These are phyloP conservation scores for Ogataea methanolica DNA, from an alignment of 805 yeast genomes.

Conservation along the genomic window DNA sequence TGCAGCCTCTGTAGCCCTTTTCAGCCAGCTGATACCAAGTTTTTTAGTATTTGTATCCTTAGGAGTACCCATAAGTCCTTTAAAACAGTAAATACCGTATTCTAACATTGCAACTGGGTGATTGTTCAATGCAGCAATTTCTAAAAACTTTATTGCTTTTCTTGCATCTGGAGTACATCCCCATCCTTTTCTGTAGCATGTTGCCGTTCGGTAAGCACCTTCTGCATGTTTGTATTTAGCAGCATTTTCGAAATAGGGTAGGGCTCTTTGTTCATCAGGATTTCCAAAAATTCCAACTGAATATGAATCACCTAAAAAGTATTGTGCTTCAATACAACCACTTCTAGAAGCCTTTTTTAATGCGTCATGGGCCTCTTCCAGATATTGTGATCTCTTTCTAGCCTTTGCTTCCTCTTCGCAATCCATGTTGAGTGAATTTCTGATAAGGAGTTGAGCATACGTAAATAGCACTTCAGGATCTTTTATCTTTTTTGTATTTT, in stretches of 20 bases:
- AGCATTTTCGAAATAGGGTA: conserved; percentile 74
- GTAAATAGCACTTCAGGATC: conserved; percentile 87
- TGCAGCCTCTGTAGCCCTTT: conserved; percentile 81
- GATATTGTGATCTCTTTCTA: conserved; percentile 44
- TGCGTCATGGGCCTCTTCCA: conserved; percentile 63
- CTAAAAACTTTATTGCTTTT: conserved; percentile 75
- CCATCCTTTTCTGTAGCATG: conserved; percentile 89
- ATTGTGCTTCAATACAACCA: conserved; percentile 88
- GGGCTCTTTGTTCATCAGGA: conserved; percentile 73
- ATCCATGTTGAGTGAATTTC: conserved; percentile 20
- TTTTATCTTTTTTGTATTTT: conserved; percentile 77
- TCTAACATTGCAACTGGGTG: conserved; percentile 98
- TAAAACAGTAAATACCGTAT: conserved; percentile 80
- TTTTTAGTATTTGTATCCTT: conserved; percentile 65
- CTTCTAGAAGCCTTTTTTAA: conserved; percentile 63
- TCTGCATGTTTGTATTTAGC: conserved; percentile 94
- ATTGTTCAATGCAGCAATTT: conserved; percentile 82
- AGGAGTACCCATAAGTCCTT: conserved; percentile 78
- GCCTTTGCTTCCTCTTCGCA: conserved; percentile 23
- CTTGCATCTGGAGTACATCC: conserved; percentile 89
- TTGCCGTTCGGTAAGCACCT: conserved; percentile 85
- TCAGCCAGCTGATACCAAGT: conserved; percentile 88
- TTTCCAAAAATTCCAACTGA: conserved; percentile 82
- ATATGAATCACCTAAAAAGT: conserved; percentile 84
- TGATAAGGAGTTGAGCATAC: conserved; percentile 76